Base-by-base conservation (phyloP, 2,329 filamentous ascomycete genomes). In the Stagonosporopsis chrysanthemi region DNA sequence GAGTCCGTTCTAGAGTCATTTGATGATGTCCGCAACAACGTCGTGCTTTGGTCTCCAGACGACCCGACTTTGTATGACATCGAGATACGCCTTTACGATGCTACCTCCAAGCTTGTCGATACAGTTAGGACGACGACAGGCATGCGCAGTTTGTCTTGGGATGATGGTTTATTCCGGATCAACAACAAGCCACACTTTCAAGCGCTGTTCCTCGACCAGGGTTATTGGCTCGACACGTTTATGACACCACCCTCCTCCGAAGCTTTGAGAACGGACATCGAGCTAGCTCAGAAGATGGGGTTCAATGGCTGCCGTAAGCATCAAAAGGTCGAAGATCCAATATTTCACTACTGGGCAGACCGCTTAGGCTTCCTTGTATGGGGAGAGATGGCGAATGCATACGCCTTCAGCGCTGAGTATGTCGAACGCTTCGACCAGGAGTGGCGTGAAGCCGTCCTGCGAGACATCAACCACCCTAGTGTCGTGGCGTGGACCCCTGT, bases 401-500 rank as follows among this genome's bases (percentile, higher is more conserved):
- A 88, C 66, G 80, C 84, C 55, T 89, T 88, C 71, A 84, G 80
- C 61, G 67, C 80, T 6, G 81, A 84, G 28, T 88, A 87, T 61
- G 79, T 84, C 7, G 79, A 83, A 23, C 79, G 86, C 0, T 88
- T 89, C 76, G 82, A 87, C 62, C 77, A 82, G 47, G 88, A 90
- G 67, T 90, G 88, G 88, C 78, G 79, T 1, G 86, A 87, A 68
- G 81, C 83, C 6, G 83, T 90, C 5, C 81, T 81, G 67, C 76
- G 88, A 19, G 87, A 88, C 65, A 84, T 89, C 59, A 90, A 89
- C 63, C 86, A 88, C 50, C 86, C 88, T 0, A 85, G 79, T 7
- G 77, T 90, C 23, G 80, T 90, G 6, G 84, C 84, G 0, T 90
- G 88, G 88, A 90, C 87, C 2, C 86, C 86, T 0, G 83, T 87